Evolutionary conservation across 108 stramenopile genomes (phyloP).

Genomic region (Cylindrotheca closterium): DNA sequence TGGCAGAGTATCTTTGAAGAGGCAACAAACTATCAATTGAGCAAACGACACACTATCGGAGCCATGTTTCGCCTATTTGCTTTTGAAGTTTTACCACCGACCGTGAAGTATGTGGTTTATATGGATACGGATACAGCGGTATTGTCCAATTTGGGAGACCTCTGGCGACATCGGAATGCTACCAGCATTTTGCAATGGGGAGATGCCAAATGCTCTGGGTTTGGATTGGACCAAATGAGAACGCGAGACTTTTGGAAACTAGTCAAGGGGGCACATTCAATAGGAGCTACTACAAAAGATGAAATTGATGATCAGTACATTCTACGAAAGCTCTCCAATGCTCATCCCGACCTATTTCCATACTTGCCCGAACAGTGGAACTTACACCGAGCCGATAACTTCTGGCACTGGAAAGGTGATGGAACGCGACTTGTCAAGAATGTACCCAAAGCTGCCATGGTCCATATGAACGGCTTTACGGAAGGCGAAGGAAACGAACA

Average conservation of each 20-base stretch:
- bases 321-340: slow-evolving; percentile 2
- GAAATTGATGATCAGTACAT: slow-evolving; percentile 17
- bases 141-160: slow-evolving; percentile 14
- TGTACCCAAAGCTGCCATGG: slow-evolving; percentile 12
- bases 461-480: slow-evolving; percentile 28
- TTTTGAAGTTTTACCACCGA: neutral
- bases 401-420: neutral
- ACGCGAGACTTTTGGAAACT: neutral
- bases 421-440: neutral
- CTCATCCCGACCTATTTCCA: slow-evolving; percentile 4
- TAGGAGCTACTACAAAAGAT: neutral
- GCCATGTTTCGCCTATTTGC: slow-evolving; percentile 22
- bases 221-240: neutral
- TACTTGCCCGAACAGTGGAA: neutral
- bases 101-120: slow-evolving; percentile 14
- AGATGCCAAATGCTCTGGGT: slow-evolving; percentile 8
- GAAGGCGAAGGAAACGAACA: neutral
- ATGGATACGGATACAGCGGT: slow-evolving; percentile 22
- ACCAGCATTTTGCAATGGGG: slow-evolving; percentile 20
- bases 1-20: neutral
- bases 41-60: slow-evolving; percentile 11
- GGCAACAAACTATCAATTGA: slow-evolving; percentile 6
- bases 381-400: neutral
- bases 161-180: neutral
- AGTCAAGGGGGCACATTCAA: neutral